phyloP scores from a whole-genome alignment of 805 yeast genomes.

The Kodamaea neixiangensis region DNA sequence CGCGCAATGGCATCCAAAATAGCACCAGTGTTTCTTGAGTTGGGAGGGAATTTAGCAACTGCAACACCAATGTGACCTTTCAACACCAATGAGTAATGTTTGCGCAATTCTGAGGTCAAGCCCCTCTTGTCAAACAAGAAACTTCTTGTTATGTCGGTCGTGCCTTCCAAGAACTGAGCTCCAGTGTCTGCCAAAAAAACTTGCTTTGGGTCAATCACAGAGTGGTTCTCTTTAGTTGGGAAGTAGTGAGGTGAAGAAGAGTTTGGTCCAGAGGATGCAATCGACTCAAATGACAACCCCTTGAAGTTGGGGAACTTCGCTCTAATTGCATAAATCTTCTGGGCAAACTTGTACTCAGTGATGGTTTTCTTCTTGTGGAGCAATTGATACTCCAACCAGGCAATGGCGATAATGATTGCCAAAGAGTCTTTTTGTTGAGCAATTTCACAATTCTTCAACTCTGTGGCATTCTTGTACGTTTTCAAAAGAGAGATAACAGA shows the following conservation, averaged over 20 bases:
- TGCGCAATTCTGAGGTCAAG: constrained; percentile 48
- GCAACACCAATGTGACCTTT: constrained; percentile 92
- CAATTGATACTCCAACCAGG: constrained; percentile 75
- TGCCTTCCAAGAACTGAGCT: constrained; percentile 89
- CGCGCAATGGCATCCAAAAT: constrained; percentile 82
- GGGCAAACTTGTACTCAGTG: constrained; percentile 67
- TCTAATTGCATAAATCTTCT: constrained; percentile 58
- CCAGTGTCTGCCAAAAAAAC: constrained; percentile 87
- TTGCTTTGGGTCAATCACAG: constrained; percentile 63
- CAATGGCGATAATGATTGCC: constrained; percentile 68
- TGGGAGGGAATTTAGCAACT: constrained; percentile 69
- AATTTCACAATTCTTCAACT: constrained; percentile 64
- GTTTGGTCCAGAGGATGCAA: constrained; percentile 74
- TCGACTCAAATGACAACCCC: constrained; percentile 75
- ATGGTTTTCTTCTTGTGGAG: constrained; percentile 41
- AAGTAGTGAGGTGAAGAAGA: constrained; percentile 76
- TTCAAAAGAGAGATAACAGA: constrained; percentile 54
- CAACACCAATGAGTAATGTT: constrained; percentile 79
- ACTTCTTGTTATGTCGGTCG: constrained; percentile 94
- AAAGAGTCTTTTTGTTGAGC: constrained; percentile 88
- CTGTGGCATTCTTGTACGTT: constrained; percentile 72
- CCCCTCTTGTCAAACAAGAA: constrained; percentile 55
- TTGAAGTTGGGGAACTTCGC: constrained; percentile 53
- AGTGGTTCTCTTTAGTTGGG: constrained; percentile 59
- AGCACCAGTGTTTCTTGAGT: constrained; percentile 63